Evolutionary conservation across 2,329 filamentous ascomycete species (phyloP).

Genomic region (Cladosporium sp.): DNA sequence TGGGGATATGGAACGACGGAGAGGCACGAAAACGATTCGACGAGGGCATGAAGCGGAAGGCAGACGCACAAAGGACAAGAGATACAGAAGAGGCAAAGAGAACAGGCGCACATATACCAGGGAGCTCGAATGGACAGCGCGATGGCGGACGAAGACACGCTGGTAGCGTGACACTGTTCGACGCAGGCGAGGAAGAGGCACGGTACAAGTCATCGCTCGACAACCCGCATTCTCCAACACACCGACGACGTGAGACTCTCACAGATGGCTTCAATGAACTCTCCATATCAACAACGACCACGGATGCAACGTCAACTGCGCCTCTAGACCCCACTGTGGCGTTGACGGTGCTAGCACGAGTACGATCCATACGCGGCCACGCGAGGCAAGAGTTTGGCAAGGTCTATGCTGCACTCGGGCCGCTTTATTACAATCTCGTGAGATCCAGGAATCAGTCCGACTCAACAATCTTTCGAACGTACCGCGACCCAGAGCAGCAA

Average conservation of each 20-base stretch:
- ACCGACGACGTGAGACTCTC: conserved; percentile 32
- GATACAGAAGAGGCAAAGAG: conserved; percentile 38
- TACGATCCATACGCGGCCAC: conserved; percentile 74
- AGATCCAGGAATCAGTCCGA: conserved; percentile 70
- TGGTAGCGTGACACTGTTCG: conserved; percentile 64
- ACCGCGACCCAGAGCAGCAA: conserved; percentile 83
- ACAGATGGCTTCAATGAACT: conserved; percentile 79
- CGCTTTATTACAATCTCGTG: conserved; percentile 81
- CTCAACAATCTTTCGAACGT: conserved; percentile 79
- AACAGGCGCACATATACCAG: conserved; percentile 31
- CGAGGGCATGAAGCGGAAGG: conserved; percentile 54
- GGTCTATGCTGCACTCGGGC: conserved; percentile 80
- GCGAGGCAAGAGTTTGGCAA: conserved; percentile 88
- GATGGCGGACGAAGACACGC: conserved; percentile 23
- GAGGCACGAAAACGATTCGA: conserved; percentile 81
- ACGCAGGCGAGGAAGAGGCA: conserved; percentile 54
- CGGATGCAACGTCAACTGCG: conserved; percentile 19
- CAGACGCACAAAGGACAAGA: conserved; percentile 52
- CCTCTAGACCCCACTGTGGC: conserved; percentile 59
- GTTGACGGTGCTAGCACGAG: conserved; percentile 64
- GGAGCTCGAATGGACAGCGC: conserved; percentile 34
- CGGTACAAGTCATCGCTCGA: conserved; percentile 43
- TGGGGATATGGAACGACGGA: conserved; percentile 87
- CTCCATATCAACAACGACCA: conserved; percentile 42
- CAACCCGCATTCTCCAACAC: conserved; percentile 23